phyloP scores from a whole-genome alignment of 306 rosid genomes.

The Castanea mollissima region DNA sequence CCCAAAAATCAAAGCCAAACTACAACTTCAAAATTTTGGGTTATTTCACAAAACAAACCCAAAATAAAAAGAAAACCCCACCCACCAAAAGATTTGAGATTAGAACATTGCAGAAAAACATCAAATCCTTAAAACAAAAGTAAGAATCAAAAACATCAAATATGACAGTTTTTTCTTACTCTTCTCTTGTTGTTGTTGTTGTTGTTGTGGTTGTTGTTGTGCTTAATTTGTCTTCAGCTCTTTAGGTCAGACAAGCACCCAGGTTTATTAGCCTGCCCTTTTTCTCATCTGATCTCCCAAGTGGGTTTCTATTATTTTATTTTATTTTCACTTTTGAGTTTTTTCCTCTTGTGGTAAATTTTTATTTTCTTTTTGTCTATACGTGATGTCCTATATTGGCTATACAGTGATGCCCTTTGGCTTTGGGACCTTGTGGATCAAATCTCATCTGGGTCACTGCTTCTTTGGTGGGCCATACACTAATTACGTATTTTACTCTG shows the following conservation, averaged over 20 bases:
- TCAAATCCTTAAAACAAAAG: not conserved
- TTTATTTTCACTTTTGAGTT: not conserved
- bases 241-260: not conserved
- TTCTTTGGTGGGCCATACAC: no score
- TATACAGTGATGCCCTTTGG: no score
- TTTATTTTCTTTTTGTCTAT: no score
- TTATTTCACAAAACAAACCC: not conserved
- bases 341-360: no score
- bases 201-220: not conserved
- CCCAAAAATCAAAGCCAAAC: not conserved
- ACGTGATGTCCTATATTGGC: no score
- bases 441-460: no score
- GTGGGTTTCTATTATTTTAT: not conserved
- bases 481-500: no score
- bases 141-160: not conserved
- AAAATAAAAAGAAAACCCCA: not conserved
- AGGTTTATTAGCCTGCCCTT: not conserved
- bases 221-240: slow-evolving; percentile 3
- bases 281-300: slow-evolving; percentile 8
- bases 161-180: no score
- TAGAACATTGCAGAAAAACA: not conserved
- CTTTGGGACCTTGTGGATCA: no score
- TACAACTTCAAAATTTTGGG: not conserved
- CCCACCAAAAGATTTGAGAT: slow-evolving; percentile 9
- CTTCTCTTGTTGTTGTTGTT: not conserved